Evolutionary conservation across 768 basidiomycete genomes (phyloP).

Genomic region (Panaeolus papilionaceus): DNA sequence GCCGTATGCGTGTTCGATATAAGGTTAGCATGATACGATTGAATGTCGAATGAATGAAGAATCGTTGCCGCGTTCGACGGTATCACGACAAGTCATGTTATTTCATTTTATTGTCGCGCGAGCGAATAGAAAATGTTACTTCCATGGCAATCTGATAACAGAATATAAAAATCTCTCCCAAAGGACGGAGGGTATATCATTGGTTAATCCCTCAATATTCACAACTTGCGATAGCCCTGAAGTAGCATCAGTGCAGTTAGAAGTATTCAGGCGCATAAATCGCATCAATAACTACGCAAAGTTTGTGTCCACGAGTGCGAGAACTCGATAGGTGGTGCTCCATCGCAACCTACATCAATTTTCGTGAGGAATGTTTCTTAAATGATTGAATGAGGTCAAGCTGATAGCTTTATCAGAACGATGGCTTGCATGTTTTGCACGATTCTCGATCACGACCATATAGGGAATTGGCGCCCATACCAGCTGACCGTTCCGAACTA

Average conservation of each 20-base stretch:
- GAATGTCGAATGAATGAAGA: background rate
- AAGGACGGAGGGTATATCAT: background rate
- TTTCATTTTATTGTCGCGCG: slow-evolving; percentile 1
- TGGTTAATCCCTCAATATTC: background rate
- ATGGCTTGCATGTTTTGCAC: slow-evolving; percentile 1
- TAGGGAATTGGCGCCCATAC: slow-evolving; percentile 9
- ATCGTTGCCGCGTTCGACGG: slow-evolving; percentile 1
- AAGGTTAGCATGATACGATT: background rate
- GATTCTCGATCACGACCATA: slow-evolving; percentile 13
- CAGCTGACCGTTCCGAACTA: background rate
- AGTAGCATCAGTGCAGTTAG: background rate
- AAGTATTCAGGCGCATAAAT: background rate
- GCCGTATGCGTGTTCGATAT: background rate
- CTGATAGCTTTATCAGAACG: background rate
- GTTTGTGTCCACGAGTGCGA: background rate
- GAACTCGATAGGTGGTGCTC: background rate
- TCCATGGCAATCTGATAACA: slow-evolving; percentile 2
- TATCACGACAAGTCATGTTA: slow-evolving; percentile 11
- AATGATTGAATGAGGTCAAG: background rate
- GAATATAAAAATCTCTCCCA: background rate
- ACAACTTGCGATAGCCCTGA: background rate
- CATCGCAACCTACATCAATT: slow-evolving; percentile 1
- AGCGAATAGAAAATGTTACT: background rate
- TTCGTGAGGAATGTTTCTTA: background rate
- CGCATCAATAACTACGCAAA: background rate